These are phyloP conservation scores for Arthroderma uncinatum DNA, from an alignment of 2,329 filamentous ascomycete genomes.

Conservation along the genomic window DNA sequence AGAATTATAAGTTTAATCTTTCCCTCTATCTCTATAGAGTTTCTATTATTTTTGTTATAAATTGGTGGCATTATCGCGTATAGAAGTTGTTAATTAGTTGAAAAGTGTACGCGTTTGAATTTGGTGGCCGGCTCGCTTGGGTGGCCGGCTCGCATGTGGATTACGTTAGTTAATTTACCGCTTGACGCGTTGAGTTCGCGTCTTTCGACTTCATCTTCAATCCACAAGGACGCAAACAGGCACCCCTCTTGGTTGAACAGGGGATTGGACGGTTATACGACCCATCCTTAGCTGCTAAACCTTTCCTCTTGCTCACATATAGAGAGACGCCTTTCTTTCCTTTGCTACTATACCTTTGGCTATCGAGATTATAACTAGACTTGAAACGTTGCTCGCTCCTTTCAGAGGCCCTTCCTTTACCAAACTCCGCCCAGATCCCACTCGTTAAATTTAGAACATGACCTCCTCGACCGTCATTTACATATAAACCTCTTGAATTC, in stretches of 20 bases:
- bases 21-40: too few relatives aligned
- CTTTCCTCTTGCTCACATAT: background rate
- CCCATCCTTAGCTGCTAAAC: background rate
- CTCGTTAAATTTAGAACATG: background rate
- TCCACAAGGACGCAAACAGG: background rate
- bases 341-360: background rate
- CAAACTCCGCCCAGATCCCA: background rate
- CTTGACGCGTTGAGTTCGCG: conserved; percentile 1
- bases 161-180: background rate
- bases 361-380: background rate
- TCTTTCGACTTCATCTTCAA: background rate
- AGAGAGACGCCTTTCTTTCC: background rate
- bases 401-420: background rate
- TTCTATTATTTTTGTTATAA: too few relatives aligned
- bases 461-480: background rate
- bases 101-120: too few relatives aligned
- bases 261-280: background rate
- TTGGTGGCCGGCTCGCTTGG: too few relatives aligned
- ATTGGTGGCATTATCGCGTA: too few relatives aligned
- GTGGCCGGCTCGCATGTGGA: too few relatives aligned
- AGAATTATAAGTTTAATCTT: too few relatives aligned
- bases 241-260: background rate
- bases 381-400: background rate
- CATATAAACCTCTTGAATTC: background rate
- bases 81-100: too few relatives aligned